Evolutionary conservation across 805 yeast species (phyloP).

Genomic region (Starmerella stigmatis): DNA sequence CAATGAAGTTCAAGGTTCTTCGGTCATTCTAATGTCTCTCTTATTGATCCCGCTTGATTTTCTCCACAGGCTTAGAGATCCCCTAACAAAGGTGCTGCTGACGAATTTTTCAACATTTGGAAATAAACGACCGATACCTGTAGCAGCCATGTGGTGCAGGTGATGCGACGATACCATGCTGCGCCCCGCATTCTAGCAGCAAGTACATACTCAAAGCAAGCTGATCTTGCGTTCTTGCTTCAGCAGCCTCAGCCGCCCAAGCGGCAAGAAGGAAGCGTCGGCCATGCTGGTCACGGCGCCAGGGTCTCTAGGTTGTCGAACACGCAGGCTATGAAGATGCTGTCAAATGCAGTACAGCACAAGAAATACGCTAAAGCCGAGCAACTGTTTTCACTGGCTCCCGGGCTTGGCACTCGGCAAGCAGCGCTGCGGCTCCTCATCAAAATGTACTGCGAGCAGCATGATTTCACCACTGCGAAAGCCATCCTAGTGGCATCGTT

Average conservation of each 20-base stretch:
- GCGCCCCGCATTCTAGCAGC: not conserved
- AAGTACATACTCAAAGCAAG: not conserved
- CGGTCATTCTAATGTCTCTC: too few species aligned
- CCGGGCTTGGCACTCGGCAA: conserved; percentile 13
- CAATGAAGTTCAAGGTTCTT: too few species aligned
- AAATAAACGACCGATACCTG: too few species aligned
- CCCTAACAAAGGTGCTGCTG: not conserved
- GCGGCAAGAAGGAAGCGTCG: not conserved
- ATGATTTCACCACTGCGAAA: conserved; percentile 22
- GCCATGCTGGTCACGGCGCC: not conserved
- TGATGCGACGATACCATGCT: conserved; percentile 3
- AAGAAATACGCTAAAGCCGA: conserved; percentile 10
- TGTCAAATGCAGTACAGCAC: conserved; percentile 7
- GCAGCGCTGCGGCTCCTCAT: conserved; percentile 17
- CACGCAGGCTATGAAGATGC: conserved; percentile 9
- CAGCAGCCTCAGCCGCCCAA: not conserved
- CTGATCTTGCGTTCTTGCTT: conserved; percentile 9
- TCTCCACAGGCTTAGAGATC: too few species aligned
- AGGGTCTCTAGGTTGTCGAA: not conserved
- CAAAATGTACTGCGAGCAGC: conserved; percentile 16
- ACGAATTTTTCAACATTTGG: too few species aligned
- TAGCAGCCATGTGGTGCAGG: conserved; percentile 5
- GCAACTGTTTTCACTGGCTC: conserved; percentile 9
- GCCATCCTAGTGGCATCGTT: conserved; percentile 17
- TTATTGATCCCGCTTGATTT: too few species aligned